Evolutionary conservation across 2,329 filamentous ascomycete species (phyloP).

Genomic region (Xylaria sp.): DNA sequence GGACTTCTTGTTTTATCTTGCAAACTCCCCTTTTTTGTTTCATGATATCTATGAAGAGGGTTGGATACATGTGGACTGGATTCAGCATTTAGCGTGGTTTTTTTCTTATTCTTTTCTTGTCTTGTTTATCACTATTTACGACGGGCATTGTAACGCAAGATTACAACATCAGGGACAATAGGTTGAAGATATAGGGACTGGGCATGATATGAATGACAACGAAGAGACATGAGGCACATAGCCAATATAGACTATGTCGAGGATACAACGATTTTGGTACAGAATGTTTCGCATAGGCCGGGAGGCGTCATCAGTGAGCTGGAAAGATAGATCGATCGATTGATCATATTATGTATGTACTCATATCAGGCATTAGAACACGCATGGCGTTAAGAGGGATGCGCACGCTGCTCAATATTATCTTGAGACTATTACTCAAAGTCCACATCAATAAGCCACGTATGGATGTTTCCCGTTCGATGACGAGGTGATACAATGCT

Average conservation of each 20-base stretch:
- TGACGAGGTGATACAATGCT: background rate
- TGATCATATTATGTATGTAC: background rate
- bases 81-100: background rate
- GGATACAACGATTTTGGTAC: background rate
- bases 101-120: background rate
- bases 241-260: background rate
- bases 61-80: background rate
- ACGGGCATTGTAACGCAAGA: background rate
- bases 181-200: background rate
- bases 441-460: background rate
- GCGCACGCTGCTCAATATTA: background rate
- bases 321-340: too few relatives aligned
- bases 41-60: background rate
- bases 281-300: background rate
- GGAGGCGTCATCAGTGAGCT: background rate
- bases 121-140: background rate
- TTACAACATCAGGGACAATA: fast-evolving
- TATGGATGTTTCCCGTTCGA: background rate
- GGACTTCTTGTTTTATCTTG: background rate
- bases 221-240: background rate
- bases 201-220: background rate
- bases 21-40: background rate
- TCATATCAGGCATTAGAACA: background rate
- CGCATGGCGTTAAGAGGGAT: background rate
- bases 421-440: background rate